These are phyloP conservation scores for Phytopythium kandeliae DNA, from an alignment of 352 stramenopile species.

Conservation along the genomic window DNA sequence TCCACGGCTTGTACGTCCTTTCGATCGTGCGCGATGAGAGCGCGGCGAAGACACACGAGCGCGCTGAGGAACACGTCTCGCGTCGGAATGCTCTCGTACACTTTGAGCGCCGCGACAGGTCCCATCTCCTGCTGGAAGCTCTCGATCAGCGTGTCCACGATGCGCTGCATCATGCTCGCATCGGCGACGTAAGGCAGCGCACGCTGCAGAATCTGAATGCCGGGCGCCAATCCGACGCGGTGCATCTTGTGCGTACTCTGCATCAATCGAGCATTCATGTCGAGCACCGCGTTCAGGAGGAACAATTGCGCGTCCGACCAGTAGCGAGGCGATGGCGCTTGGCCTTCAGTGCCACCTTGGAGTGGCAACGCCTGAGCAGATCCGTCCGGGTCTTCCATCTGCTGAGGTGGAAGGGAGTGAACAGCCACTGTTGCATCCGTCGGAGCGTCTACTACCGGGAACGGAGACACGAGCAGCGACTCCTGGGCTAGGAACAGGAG, in stretches of 20 bases:
- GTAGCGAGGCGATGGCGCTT: background rate
- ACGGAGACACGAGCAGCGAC: constrained; percentile 36
- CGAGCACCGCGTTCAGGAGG: constrained; percentile 63
- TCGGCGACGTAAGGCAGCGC: constrained; percentile 36
- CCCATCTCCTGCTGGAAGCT: constrained; percentile 81
- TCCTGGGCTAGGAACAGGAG: constrained; percentile 65
- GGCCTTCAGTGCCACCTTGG: background rate
- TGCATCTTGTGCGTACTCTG: constrained; percentile 78
- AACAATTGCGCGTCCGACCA: constrained; percentile 69
- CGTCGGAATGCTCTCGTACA: constrained; percentile 62
- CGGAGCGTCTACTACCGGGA: constrained; percentile 6
- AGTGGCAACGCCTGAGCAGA: background rate
- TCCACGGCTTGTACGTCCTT: background rate
- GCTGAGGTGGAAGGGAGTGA: background rate
- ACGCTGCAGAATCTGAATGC: constrained; percentile 59
- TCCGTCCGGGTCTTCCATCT: background rate
- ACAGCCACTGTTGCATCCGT: background rate
- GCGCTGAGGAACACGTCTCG: constrained; percentile 77
- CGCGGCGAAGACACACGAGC: constrained; percentile 62
- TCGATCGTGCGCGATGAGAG: constrained; percentile 48
- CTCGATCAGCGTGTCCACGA: constrained; percentile 49
- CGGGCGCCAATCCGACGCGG: constrained; percentile 57
- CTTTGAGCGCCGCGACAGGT: constrained; percentile 41
- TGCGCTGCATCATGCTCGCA: constrained; percentile 41
- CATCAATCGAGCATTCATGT: constrained; percentile 65